Evolutionary conservation across 208 protist species (phyloP), one percentile per base, ranked within the genome.

Genomic region (Balamuthia mandrillaris): DNA sequence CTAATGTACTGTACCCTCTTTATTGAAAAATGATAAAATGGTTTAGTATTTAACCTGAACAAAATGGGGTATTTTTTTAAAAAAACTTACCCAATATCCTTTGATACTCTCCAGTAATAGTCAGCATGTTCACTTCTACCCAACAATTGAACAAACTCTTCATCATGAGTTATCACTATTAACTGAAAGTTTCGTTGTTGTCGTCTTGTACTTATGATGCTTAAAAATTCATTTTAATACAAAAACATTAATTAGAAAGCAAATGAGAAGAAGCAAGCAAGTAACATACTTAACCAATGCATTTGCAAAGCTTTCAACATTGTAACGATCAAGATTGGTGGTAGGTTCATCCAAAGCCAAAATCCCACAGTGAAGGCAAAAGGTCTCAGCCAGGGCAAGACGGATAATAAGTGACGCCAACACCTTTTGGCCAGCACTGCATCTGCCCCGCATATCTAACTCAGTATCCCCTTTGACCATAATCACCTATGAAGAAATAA

Each of bases 91-190:
- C 41, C 39, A 21, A 39, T 44, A 18, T 68, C 27, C 81, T 90
- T 90, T 24, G 84, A 85, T 3, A 90, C 81, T 45, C 85, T 49
- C 88, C 88, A 90, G 68, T 89, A 88, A 31, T 87, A 88, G 42
- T 90, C 85, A 21, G 78, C 39, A 12, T 81, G 68, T 42, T 88
- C 74, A 42, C 85, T 84, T 21, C 85, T 39, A 41, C 52, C 39
- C 3, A 91, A 45, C 29, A 75, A 61, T 41, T 60, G 39, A 21
- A 89, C 88, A 81, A 99, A 99, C 81, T 99, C 95, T 89, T 98
- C 97, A 86, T 99, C 98, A 89, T 99, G 99, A 31, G 99, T 99
- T 87, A 99, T 99, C n/a, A 99, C 93, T 75, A 99, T 93, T 0
- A 99, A 91, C 93, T 99, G 99, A 68, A 99, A 94, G 58, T 88